Evolutionary conservation across 2,329 filamentous ascomycete genomes (phyloP).

Genomic region (Monilinia vaccinii-corymbosi): DNA sequence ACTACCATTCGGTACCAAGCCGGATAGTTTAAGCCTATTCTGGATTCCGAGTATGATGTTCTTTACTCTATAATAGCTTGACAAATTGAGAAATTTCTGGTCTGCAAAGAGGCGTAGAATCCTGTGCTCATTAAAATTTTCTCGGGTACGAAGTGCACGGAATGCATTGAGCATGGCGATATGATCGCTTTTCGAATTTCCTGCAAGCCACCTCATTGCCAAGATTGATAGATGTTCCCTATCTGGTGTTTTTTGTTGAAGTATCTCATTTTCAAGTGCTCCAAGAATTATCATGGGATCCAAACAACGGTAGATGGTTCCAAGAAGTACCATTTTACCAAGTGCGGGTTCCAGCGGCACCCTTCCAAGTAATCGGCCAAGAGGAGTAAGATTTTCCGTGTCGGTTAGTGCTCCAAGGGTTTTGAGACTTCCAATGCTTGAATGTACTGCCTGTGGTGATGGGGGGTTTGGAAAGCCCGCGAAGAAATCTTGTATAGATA

Average conservation of each 20-base stretch:
- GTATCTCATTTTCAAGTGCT: constrained; percentile 74
- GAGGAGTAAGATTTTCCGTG: constrained; percentile 67
- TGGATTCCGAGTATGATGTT: neutral
- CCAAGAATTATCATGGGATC: constrained; percentile 81
- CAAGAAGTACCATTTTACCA: constrained; percentile 88
- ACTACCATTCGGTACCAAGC: neutral
- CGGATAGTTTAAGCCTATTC: neutral
- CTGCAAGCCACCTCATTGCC: constrained; percentile 61
- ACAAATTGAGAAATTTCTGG: constrained; percentile 27
- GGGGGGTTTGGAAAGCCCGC: constrained; percentile 80
- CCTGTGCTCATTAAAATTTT: constrained; percentile 11
- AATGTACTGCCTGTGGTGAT: constrained; percentile 69
- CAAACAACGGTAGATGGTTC: constrained; percentile 82
- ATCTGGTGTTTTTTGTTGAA: constrained; percentile 75
- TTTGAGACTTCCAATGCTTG: constrained; percentile 67
- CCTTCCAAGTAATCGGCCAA: constrained; percentile 81
- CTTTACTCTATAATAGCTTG: neutral
- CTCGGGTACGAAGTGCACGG: constrained; percentile 30
- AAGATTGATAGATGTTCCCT: constrained; percentile 63
- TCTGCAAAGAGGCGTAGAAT: neutral
- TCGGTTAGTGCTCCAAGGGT: constrained; percentile 81
- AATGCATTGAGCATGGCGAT: constrained; percentile 37
- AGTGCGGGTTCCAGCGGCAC: constrained; percentile 84
- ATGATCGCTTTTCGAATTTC: constrained; percentile 37
- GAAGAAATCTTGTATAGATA: constrained; percentile 67